Evolutionary conservation across 495 filamentous ascomycete species (phyloP).

Genomic region (Parmelia sp.): DNA sequence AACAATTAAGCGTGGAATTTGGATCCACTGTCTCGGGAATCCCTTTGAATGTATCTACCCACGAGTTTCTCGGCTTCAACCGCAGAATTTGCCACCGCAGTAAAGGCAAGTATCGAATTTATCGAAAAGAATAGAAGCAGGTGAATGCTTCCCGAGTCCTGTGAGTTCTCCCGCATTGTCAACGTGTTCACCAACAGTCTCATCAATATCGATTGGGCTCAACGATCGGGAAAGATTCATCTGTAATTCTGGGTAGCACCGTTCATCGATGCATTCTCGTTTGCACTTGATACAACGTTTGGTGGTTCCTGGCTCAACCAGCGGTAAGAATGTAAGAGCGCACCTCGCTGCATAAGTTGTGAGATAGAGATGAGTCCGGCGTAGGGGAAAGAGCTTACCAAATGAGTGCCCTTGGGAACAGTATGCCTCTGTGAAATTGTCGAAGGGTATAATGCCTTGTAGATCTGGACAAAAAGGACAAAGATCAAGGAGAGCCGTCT

Average conservation of each 20-base stretch:
- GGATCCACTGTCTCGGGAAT: neutral
- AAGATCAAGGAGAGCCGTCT: neutral
- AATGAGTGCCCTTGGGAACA: slow-evolving; percentile 22
- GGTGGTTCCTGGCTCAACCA: slow-evolving; percentile 49
- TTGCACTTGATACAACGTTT: slow-evolving; percentile 49
- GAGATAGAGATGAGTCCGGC: neutral
- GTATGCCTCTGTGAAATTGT: slow-evolving; percentile 13
- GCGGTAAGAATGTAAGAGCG: slow-evolving; percentile 46
- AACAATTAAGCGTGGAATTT: slow-evolving; percentile 5
- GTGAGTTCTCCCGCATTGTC: neutral
- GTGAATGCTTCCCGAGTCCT: neutral
- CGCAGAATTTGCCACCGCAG: slow-evolving; percentile 44
- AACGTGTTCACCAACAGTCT: neutral
- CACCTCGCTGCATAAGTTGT: slow-evolving; percentile 42
- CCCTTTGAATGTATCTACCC: neutral
- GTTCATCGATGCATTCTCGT: slow-evolving; percentile 43
- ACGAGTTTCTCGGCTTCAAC: neutral
- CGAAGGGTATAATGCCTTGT: slow-evolving; percentile 8
- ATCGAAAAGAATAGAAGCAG: slow-evolving; percentile 35
- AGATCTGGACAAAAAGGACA: slow-evolving; percentile 16
- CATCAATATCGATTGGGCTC: neutral
- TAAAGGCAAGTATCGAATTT: slow-evolving; percentile 51
- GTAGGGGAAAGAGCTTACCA: slow-evolving; percentile 4
- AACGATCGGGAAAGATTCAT: neutral
- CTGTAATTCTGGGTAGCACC: slow-evolving; percentile 1